Conservation (phyloP, 768 basidiomycete genomes). For the Lactarius tabidus region DNA sequence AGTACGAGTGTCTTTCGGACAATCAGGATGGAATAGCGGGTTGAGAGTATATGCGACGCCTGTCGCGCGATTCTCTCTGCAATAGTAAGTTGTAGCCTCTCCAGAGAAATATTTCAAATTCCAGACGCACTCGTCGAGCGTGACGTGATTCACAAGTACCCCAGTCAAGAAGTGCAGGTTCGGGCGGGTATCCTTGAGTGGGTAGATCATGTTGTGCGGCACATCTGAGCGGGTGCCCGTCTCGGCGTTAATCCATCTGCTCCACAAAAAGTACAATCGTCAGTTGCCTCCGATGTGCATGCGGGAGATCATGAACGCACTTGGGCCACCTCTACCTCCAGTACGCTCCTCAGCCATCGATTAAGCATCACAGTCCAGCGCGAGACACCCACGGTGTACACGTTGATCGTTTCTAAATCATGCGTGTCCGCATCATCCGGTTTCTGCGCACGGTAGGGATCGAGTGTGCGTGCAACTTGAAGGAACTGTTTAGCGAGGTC, state of each 20-base stretch:
- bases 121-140: slow-evolving; percentile 33
- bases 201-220: too few species aligned
- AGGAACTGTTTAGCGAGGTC: slow-evolving; percentile 31
- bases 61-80: slow-evolving; percentile 36
- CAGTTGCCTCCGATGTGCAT: background rate
- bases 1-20: too few species aligned
- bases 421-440: slow-evolving; percentile 27
- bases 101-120: background rate
- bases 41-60: too few species aligned
- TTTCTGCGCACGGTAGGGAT: slow-evolving; percentile 22
- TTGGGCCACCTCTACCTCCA: slow-evolving; percentile 49
- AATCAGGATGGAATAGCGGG: too few species aligned
- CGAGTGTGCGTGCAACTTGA: slow-evolving; percentile 27
- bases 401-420: slow-evolving; percentile 28
- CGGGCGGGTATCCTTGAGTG: slow-evolving; percentile 28
- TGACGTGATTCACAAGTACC: slow-evolving; percentile 35
- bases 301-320: slow-evolving; percentile 33
- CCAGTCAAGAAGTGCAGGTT: slow-evolving; percentile 36
- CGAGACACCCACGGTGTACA: slow-evolving; percentile 28
- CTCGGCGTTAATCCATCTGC: slow-evolving; percentile 49
- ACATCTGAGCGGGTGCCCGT: slow-evolving; percentile 56
- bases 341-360: background rate
- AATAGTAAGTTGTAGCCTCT: too few species aligned
- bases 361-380: too few species aligned
- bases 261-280: background rate